Base-by-base conservation (phyloP, 1,284 basidiomycete species). In the Entoloma clypeatum region DNA sequence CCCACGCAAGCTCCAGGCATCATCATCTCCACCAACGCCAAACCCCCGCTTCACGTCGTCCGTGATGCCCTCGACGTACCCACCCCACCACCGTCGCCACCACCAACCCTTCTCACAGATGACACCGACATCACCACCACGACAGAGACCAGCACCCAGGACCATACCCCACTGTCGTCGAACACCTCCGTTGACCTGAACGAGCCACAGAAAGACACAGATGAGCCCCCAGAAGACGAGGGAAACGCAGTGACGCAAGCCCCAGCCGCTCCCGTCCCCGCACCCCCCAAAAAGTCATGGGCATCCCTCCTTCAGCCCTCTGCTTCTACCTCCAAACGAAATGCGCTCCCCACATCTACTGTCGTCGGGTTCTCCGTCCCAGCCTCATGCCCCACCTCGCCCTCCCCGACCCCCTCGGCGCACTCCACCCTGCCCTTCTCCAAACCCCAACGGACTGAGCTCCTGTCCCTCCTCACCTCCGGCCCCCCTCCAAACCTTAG, bases 281-380 rank as follows among this genome's bases (percentile, higher is more conserved):
- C 39, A 14, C 26, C 47, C n/a, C 7, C 45, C 23, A n/a, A n/a
- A n/a, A n/a, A n/a, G n/a, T n/a, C n/a, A n/a, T n/a, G n/a, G n/a
- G 36, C 42, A 19, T 17, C 50, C 17, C 7, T 41, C 10, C 23
- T 23, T 19, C 29, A 39, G 27, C 30, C 33, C 14, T 14, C 45
- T 35, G 17, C 39, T 18, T 13, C 45, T 31, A 26, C 46, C 8
- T 23, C 53, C 18, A 42, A 41, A 36, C 71, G 69, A 41, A 67
- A 67, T 43, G 51, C 69, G 9, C 71, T 85, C 18, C 78, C 81
- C 4, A 76, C 73, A 0, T 82, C 85, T 17, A 69, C 77, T 43
- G 69, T 85, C 27, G 72, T 85, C 9, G 83, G 82, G 1, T 74
- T 86, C 54, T 86, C 83, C 26, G 68, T 85, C 45, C 78, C 79